Evolutionary conservation across 371 early-diverging fungal genomes (phyloP).

Genomic region (Apophysomyces sp.): DNA sequence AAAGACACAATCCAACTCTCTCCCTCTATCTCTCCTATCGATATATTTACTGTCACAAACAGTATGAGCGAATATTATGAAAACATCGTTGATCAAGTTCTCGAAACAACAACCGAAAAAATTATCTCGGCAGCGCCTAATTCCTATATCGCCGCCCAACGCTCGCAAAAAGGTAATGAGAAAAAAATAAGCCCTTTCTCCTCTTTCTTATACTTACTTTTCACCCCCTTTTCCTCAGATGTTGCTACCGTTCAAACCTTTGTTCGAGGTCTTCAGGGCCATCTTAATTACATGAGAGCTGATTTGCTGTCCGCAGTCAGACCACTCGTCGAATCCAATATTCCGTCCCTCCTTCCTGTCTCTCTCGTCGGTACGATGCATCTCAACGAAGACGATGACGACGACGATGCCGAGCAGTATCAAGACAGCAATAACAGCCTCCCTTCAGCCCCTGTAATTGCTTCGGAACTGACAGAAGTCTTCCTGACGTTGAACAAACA

Average conservation of each 20-base stretch:
- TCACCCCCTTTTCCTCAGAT: background rate
- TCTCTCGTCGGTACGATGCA: background rate
- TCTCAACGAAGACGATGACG: background rate
- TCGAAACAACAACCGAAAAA: constrained; percentile 30
- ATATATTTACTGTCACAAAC: constrained; percentile 13
- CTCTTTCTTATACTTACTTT: background rate
- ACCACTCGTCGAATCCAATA: constrained; percentile 24
- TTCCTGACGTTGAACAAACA: constrained; percentile 19
- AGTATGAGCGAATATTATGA: constrained; percentile 46
- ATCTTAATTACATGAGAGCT: constrained; percentile 23
- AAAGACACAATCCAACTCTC: background rate
- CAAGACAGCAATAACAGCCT: background rate
- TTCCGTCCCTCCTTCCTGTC: constrained; percentile 11
- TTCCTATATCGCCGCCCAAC: constrained; percentile 13
- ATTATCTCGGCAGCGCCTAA: constrained; percentile 27
- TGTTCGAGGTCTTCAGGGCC: constrained; percentile 17
- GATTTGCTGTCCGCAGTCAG: constrained; percentile 27
- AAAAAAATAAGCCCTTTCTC: background rate
- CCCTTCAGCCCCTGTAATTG: background rate
- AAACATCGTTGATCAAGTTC: constrained; percentile 44
- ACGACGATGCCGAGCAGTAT: background rate
- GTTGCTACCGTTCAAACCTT: constrained; percentile 15
- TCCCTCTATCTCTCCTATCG: background rate
- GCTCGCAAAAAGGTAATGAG: background rate
- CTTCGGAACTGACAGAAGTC: constrained; percentile 12